Evolutionary conservation across 176 grass and related monocot genomes (phyloP).

Genomic region (Puya raimondii): DNA sequence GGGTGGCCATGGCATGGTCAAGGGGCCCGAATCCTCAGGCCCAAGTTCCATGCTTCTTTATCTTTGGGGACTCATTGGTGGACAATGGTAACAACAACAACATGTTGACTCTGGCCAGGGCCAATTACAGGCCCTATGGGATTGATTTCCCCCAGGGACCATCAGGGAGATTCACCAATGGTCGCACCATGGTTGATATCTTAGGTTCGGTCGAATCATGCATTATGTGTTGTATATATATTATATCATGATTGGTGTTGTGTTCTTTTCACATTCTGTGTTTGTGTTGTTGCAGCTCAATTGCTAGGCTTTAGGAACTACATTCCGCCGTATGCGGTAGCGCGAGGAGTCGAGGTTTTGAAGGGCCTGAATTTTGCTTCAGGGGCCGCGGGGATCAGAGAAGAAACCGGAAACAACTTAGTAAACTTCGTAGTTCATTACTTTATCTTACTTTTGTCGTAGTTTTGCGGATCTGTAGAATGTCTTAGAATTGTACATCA

Average conservation of each 20-base stretch:
- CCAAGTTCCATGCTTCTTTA: conserved; percentile 67
- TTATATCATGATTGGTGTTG: not conserved
- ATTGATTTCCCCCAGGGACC: conserved; percentile 64
- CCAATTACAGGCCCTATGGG: conserved; percentile 85
- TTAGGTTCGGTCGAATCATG: conserved; percentile 31
- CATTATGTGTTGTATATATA: not conserved
- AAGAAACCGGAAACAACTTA: conserved; percentile 81
- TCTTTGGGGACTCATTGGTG: conserved; percentile 86
- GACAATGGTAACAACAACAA: conserved; percentile 96
- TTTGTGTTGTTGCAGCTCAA: conserved; percentile 20
- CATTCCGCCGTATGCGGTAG: conserved; percentile 62
- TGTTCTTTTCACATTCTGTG: not conserved
- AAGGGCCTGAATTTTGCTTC: conserved; percentile 81
- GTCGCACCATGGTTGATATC: conserved; percentile 76
- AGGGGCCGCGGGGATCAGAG: conserved; percentile 57
- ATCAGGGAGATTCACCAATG: conserved; percentile 82
- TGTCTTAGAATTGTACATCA: no score
- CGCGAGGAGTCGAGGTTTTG: conserved; percentile 15
- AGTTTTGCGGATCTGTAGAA: no score
- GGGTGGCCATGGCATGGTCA: not conserved
- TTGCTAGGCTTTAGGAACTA: conserved; percentile 48
- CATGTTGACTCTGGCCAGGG: conserved; percentile 61
- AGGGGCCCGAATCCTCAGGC: not conserved
- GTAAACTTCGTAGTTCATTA: conserved; percentile 20
- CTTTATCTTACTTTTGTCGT: not conserved